Base-by-base conservation (phyloP, 306 rosid genomes). In the Quercus robur region DNA sequence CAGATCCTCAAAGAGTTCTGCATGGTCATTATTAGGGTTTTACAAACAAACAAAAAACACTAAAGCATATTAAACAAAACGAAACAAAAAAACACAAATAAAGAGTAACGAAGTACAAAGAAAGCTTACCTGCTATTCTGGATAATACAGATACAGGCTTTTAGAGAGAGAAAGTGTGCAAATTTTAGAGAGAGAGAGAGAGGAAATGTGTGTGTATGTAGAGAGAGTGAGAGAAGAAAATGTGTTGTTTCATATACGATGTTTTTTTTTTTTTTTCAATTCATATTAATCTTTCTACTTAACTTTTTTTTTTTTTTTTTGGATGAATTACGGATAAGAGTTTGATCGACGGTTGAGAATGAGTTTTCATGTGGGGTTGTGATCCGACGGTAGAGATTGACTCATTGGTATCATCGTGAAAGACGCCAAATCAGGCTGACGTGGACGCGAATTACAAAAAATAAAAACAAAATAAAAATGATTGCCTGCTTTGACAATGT, bases 251-350 rank as follows among this genome's bases (percentile, higher is more conserved):
- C 71, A 10, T 31, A 73, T 56, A 70, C 70, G 17, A 71, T 20
- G 20, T 49, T 66, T 5, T 70, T 54, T 55, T 56, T 1, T 38
- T 7, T 38, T 8, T 41, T 38, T 0, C 46, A 2, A 41, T 41
- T 41, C 46, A 8, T 41, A 41, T 35, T 38, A 62, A 49, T 74
- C 67, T 66, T 26, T 56, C 74, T 73, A 6, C 56, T 19, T 41
- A 41, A 41, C 46, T 41, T 2, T 41, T 41, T 41, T 38, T 7
- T 38, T 35, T 6, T 6, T 35, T 35, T 35, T 38, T 35, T 20
- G 44, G 38, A 75, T 52, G 77, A 74, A 84, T 68, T 56, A 46
- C 63, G 85, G 94, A 89, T 88, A 89, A 89, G 90, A 85, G 73
- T 26, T 4, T 28, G 5, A 83, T 85, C 74, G 23, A 89, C 84